A percentile compares a stretch with the other conserved stretches of the same genome.
phyloP scores from a whole-genome alignment of 331 rosid genomes.

The Telfairia occidentalis region DNA sequence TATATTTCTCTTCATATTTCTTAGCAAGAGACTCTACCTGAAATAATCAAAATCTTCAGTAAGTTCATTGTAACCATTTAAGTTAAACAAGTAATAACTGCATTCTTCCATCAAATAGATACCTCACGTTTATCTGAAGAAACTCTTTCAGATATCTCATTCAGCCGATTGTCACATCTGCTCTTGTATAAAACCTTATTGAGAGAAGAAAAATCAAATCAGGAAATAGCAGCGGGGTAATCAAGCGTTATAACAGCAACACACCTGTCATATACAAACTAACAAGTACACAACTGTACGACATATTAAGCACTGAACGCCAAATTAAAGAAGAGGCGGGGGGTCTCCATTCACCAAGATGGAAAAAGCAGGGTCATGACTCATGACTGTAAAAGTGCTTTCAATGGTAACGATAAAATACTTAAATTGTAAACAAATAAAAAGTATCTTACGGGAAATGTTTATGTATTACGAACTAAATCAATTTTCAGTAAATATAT shows the following conservation, averaged over 20 bases:
- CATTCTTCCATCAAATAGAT: slow-evolving; percentile 16
- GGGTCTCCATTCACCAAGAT: background rate
- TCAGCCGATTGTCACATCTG: slow-evolving; percentile 91
- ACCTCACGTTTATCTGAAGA: slow-evolving; percentile 80
- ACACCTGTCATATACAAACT: background rate
- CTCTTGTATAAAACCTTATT: slow-evolving; percentile 89
- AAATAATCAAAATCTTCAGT: slow-evolving; percentile 13
- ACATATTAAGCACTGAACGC: background rate
- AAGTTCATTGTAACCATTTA: slow-evolving; percentile 14
- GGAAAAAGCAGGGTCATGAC: background rate
- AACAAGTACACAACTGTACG: background rate
- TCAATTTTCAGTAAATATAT: background rate
- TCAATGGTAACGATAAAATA: background rate
- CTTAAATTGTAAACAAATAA: background rate
- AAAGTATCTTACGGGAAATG: background rate
- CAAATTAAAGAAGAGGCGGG: background rate
- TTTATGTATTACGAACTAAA: background rate
- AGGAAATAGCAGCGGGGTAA: background rate
- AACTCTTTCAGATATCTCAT: slow-evolving; percentile 76
- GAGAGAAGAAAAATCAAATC: background rate
- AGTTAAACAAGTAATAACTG: background rate
- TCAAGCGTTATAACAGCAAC: background rate
- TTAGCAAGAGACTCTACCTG: slow-evolving; percentile 71
- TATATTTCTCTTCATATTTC: slow-evolving; percentile 90
- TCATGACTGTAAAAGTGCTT: background rate